A percentile compares a stretch with the other conserved stretches of the same genome.
Conservation (phyloP, 768 basidiomycete genomes). For the Harrya chromipes region DNA sequence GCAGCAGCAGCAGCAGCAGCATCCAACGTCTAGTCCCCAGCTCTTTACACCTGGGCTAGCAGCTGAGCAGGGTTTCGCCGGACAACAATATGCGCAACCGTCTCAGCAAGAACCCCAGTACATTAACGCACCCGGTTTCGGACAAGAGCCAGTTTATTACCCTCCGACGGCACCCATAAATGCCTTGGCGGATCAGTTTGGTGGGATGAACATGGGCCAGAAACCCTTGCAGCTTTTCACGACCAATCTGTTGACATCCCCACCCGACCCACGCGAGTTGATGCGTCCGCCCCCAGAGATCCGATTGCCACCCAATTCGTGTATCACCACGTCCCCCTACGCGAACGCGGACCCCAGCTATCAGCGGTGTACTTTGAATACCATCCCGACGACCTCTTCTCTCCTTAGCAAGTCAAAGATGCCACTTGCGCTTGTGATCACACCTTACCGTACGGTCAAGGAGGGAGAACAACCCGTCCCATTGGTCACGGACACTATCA, state of each 20-base stretch:
- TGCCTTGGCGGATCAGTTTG: slow-evolving; percentile 78
- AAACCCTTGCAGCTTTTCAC: slow-evolving; percentile 80
- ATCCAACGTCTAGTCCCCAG: slow-evolving; percentile 42
- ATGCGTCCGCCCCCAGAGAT: slow-evolving; percentile 84
- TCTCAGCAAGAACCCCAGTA: slow-evolving; percentile 40
- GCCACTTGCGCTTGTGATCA: slow-evolving; percentile 84
- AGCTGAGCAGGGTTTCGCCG: slow-evolving; percentile 62
- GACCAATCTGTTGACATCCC: slow-evolving; percentile 88
- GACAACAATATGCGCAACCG: slow-evolving; percentile 54
- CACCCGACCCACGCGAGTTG: slow-evolving; percentile 87
- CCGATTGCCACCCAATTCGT: slow-evolving; percentile 80
- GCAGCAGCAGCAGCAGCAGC: slow-evolving; percentile 36
- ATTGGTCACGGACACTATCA: slow-evolving; percentile 90
- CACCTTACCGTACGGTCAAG: slow-evolving; percentile 85
- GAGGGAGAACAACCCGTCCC: slow-evolving; percentile 83
- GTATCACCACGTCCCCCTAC: slow-evolving; percentile 68
- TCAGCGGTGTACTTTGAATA: slow-evolving; percentile 87
- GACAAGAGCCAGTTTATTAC: slow-evolving; percentile 41
- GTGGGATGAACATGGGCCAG: slow-evolving; percentile 84
- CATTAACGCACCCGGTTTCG: slow-evolving; percentile 43
- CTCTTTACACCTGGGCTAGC: slow-evolving; percentile 86
- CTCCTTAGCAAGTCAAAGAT: slow-evolving; percentile 87
- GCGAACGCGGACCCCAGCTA: slow-evolving; percentile 90
- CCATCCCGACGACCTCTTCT: slow-evolving; percentile 88
- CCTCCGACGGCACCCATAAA: slow-evolving; percentile 45